Evolutionary conservation across 1,284 basidiomycete genomes (phyloP).

Genomic region (Mycosarcoma mackinlayi): DNA sequence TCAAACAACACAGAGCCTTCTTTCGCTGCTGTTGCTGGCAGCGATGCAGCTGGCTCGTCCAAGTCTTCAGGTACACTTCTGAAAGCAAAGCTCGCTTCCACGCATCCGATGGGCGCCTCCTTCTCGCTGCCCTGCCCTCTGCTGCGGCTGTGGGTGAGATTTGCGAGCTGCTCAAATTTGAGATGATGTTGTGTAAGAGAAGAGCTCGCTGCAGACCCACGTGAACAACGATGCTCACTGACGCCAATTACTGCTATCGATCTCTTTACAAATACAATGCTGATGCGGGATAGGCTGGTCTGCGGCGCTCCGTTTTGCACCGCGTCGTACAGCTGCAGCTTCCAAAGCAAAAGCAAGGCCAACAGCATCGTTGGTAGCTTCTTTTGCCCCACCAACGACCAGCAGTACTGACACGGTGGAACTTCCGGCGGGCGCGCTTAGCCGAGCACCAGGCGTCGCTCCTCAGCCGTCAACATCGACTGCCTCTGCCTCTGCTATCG

Average conservation of each 20-base stretch:
- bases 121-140: not conserved
- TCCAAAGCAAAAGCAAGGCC: constrained; percentile 33
- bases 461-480: constrained; percentile 3
- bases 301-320: constrained; percentile 58
- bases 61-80: constrained; percentile 53
- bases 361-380: constrained; percentile 40
- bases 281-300: constrained; percentile 46
- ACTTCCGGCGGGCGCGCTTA: constrained; percentile 9
- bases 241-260: constrained; percentile 7
- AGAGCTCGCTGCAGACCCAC: not conserved
- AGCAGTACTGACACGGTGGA: not conserved
- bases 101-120: not conserved
- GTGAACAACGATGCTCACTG: constrained; percentile 37
- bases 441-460: constrained; percentile 26
- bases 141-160: not conserved
- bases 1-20: not conserved
- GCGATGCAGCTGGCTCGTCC: constrained; percentile 8
- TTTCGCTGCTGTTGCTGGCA: not conserved
- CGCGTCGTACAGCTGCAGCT: constrained; percentile 29
- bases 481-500: not conserved
- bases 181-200: constrained; percentile 2
- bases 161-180: too few relatives aligned
- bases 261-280: not conserved
- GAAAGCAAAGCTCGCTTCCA: constrained; percentile 2
- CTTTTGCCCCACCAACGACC: constrained; percentile 18